These are phyloP conservation scores for Pleodorina starrii DNA, from an alignment of 139 green algal species.

Conservation along the genomic window DNA sequence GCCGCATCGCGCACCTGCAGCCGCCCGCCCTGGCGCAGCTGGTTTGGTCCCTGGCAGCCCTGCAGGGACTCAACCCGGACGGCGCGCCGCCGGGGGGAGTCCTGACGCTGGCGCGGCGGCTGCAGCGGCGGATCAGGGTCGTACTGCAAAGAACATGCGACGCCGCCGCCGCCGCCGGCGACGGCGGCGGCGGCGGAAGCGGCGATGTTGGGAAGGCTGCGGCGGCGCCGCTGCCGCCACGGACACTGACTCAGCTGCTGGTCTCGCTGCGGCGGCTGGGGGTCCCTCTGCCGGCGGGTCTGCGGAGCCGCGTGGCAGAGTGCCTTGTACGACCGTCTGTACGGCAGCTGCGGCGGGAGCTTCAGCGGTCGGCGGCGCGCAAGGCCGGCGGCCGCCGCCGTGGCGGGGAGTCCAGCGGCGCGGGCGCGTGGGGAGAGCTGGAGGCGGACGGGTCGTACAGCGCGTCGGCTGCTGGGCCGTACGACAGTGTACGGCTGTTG, in stretches of 20 bases:
- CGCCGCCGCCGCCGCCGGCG: background rate
- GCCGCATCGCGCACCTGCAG: background rate
- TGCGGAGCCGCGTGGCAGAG: background rate
- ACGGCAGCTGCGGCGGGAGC: background rate
- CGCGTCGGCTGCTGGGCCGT: background rate
- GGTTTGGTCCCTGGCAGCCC: background rate
- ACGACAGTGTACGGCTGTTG: background rate
- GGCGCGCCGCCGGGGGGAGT: background rate
- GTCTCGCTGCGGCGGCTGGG: background rate
- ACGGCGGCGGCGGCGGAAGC: background rate
- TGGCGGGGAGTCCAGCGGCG: too few species aligned
- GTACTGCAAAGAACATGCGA: background rate
- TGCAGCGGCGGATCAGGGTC: background rate
- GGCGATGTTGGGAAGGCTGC: background rate
- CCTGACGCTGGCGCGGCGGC: background rate
- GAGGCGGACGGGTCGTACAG: too few species aligned
- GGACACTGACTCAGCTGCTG: background rate
- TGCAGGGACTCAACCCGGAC: background rate
- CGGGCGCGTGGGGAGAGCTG: too few species aligned
- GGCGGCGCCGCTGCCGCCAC: background rate
- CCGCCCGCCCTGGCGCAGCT: background rate
- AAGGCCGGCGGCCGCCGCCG: too few species aligned
- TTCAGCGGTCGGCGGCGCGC: background rate
- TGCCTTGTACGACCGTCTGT: slow-evolving; percentile 6
- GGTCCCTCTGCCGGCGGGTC: background rate